A percentile compares a stretch with the other conserved stretches of the same genome.
These are phyloP conservation scores for Aspergillus piperis DNA, from an alignment of 2,329 filamentous ascomycete species.

Conservation along the genomic window DNA sequence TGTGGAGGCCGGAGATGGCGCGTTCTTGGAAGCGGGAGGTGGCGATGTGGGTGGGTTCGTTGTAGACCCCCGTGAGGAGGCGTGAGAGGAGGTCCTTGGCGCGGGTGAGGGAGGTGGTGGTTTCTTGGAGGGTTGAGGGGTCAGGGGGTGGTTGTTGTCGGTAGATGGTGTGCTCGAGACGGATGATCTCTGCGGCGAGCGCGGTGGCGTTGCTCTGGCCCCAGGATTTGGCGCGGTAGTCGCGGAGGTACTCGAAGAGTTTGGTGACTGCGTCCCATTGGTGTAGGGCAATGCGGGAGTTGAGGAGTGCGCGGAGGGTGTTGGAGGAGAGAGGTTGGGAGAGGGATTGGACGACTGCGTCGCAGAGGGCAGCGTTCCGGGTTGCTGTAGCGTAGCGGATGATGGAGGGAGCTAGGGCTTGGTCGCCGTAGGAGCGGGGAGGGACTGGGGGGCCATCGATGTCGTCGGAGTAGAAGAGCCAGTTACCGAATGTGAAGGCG, in stretches of 20 bases:
- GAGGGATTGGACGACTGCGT: constrained; percentile 32
- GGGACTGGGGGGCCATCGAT: constrained; percentile 58
- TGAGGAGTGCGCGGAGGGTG: constrained; percentile 39
- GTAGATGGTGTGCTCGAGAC: constrained; percentile 31
- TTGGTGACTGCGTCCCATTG: constrained; percentile 38
- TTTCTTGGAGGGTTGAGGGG: constrained; percentile 8
- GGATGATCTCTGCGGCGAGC: constrained; percentile 44
- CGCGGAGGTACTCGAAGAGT: constrained; percentile 36
- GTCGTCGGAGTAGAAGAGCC: constrained; percentile 55
- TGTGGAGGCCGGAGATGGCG: constrained; percentile 31
- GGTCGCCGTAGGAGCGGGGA: constrained; percentile 47
- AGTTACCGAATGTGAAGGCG: constrained; percentile 53
- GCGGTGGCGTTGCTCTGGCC: constrained; percentile 39
- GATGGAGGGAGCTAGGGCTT: constrained; percentile 54
- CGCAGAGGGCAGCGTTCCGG: constrained; percentile 41
- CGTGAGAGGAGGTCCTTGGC: constrained; percentile 37
- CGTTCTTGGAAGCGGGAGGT: constrained; percentile 29
- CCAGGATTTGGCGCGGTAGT: constrained; percentile 39
- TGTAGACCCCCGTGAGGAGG: constrained; percentile 39
- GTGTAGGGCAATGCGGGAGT: constrained; percentile 34
- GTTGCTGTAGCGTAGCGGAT: constrained; percentile 57
- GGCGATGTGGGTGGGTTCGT: constrained; percentile 24
- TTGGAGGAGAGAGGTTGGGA: constrained; percentile 36
- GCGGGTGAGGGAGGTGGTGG: constrained; percentile 20
- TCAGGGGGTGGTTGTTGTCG: constrained; percentile 11